phyloP scores from a whole-genome alignment of 2,329 filamentous ascomycete genomes.

The Lasiodiplodia theobromae region DNA sequence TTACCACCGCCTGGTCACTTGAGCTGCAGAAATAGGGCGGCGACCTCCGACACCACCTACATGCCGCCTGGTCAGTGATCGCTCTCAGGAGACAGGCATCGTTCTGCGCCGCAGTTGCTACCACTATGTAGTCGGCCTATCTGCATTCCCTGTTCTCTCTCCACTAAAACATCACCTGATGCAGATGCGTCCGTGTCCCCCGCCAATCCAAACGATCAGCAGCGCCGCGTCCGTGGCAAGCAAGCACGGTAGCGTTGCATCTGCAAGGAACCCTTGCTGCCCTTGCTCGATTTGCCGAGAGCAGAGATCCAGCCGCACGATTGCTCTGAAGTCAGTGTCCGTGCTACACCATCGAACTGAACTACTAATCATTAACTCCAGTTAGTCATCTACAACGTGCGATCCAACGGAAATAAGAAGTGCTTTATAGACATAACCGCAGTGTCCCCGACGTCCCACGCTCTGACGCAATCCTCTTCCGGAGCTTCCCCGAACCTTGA shows the following conservation, averaged over 20 bases:
- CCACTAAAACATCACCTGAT: slow-evolving; percentile 22
- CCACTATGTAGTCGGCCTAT: neutral
- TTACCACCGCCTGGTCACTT: neutral
- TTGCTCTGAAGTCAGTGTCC: neutral
- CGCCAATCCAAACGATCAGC: neutral
- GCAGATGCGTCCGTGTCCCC: neutral
- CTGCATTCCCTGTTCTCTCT: neutral
- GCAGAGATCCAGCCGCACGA: neutral
- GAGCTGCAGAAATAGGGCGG: neutral
- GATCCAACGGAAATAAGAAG: neutral
- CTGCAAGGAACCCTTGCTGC: slow-evolving; percentile 8
- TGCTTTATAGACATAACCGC: neutral
- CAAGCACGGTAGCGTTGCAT: slow-evolving; percentile 5
- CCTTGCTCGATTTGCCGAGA: neutral
- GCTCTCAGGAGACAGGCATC: neutral
- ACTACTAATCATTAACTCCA: too few relatives aligned
- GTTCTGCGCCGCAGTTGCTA: neutral
- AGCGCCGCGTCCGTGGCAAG: neutral
- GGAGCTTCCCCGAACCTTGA: neutral
- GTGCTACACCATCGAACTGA: too few relatives aligned
- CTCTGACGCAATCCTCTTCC: neutral
- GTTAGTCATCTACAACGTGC: too few relatives aligned
- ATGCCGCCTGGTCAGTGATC: neutral
- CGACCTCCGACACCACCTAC: neutral
- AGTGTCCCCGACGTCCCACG: neutral